Percentiles rank a stretch among this genome's conserved stretches.
Evolutionary conservation across 805 yeast species (phyloP).

Genomic region (Maudiozyma saulgeensis): DNA sequence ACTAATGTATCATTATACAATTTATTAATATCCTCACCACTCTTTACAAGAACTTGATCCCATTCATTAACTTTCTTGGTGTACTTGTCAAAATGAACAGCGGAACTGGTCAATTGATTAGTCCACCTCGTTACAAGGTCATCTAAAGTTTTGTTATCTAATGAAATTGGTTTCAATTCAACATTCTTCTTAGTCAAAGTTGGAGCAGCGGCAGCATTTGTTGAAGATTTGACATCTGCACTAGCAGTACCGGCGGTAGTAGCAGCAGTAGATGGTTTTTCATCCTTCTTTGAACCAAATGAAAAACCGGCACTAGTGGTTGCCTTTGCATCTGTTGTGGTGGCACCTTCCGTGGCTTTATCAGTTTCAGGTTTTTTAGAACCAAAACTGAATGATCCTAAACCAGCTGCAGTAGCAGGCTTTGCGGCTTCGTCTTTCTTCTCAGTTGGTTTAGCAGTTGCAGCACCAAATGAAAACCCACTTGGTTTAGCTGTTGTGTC

Average conservation of each 20-base stretch:
- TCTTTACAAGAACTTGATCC: conserved; percentile 76
- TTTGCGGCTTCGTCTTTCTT: background rate
- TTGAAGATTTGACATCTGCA: background rate
- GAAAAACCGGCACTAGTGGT: conserved; percentile 10
- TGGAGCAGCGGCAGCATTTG: background rate
- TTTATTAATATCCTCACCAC: conserved; percentile 76
- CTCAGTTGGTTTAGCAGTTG: conserved; percentile 2
- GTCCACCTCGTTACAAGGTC: conserved; percentile 93
- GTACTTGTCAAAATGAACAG: conserved; percentile 65
- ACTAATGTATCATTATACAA: conserved; percentile 66
- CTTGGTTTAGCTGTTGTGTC: conserved; percentile 6
- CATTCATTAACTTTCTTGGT: conserved; percentile 69
- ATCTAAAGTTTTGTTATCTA: conserved; percentile 86
- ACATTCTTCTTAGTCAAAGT: conserved; percentile 37
- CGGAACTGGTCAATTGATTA: conserved; percentile 63
- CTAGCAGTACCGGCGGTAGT: background rate
- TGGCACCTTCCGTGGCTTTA: conserved; percentile 1
- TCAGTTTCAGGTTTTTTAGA: background rate
- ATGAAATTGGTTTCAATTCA: conserved; percentile 60
- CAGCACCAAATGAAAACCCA: conserved; percentile 10
- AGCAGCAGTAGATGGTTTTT: conserved; percentile 6
- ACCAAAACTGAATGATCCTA: conserved; percentile 19
- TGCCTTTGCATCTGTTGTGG: conserved; percentile 2
- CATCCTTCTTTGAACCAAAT: conserved; percentile 11
- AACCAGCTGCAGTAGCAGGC: conserved; percentile 1